These are phyloP conservation scores for Trichoderma asperelloides DNA, from an alignment of 495 filamentous ascomycete genomes.

Conservation along the genomic window DNA sequence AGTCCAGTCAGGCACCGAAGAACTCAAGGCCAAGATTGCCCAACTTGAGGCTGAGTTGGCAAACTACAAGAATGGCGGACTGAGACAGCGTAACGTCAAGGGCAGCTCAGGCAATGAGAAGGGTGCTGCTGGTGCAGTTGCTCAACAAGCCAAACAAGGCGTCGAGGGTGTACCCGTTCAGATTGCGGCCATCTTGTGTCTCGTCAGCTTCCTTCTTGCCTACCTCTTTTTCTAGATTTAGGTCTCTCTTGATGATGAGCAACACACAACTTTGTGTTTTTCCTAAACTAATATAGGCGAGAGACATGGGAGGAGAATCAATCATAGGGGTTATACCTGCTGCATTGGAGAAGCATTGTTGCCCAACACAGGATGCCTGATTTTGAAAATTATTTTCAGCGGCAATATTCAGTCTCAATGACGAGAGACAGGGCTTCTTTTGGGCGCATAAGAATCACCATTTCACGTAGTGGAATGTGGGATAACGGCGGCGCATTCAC, in stretches of 20 bases:
- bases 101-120: constrained; percentile 30
- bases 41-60: constrained; percentile 69
- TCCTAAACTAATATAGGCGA: no score
- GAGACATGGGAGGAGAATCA: no score
- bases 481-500: no score
- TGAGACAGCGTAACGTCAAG: constrained; percentile 60
- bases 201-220: constrained; percentile 84
- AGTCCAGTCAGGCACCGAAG: constrained; percentile 31
- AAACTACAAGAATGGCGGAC: constrained; percentile 57
- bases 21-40: constrained; percentile 61
- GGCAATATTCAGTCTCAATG: no score
- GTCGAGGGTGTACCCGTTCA: constrained; percentile 86
- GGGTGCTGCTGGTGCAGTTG: constrained; percentile 37
- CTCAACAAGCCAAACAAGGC: constrained; percentile 52
- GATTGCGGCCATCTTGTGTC: constrained; percentile 71
- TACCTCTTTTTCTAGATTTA: constrained; percentile 79
- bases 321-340: no score
- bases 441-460: no score
- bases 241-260: neutral
- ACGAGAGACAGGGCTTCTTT: no score
- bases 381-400: no score
- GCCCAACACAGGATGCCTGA: no score
- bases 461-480: no score
- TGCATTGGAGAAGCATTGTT: no score
- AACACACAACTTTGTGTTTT: neutral